Conservation (phyloP, 305 asterid species). For the Solanum aculeatissimum region DNA sequence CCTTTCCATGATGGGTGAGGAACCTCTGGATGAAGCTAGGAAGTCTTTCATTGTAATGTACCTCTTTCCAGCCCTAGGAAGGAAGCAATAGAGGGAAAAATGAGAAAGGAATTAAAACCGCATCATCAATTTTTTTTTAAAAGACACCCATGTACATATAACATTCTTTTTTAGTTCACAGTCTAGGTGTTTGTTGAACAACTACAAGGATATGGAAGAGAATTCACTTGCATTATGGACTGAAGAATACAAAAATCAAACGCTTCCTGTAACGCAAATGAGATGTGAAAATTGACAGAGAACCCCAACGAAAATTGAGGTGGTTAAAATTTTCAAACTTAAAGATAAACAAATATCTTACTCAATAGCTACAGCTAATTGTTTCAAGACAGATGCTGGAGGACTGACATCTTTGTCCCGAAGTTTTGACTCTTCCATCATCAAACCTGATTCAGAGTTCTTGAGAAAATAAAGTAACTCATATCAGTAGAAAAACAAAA, state of each 20-base stretch:
- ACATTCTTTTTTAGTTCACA: not conserved
- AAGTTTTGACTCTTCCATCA: conserved; percentile 34
- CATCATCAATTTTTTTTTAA: not conserved
- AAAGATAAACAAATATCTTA: conserved; percentile 29
- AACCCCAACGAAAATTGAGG: not conserved
- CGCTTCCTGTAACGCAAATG: not conserved
- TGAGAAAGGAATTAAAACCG: not conserved
- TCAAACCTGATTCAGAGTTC: conserved; percentile 41
- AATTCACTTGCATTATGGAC: not conserved
- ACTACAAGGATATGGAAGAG: not conserved
- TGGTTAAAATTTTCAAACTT: not conserved
- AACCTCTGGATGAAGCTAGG: conserved; percentile 62
- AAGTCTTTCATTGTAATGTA: conserved; percentile 78
- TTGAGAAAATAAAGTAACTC: conserved; percentile 21
- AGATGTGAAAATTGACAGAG: not conserved
- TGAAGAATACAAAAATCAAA: not conserved
- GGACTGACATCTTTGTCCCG: conserved; percentile 51
- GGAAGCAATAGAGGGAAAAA: not conserved
- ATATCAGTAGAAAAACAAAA: not conserved
- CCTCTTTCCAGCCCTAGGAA: conserved; percentile 50
- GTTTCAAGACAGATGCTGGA: conserved; percentile 56
- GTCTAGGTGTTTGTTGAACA: not conserved
- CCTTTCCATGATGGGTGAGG: conserved; percentile 94
- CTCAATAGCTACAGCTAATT: conserved; percentile 88
- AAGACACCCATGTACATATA: not conserved